Base-by-base conservation (phyloP, 352 stramenopile genomes). In the Pythium diclinum region DNA sequence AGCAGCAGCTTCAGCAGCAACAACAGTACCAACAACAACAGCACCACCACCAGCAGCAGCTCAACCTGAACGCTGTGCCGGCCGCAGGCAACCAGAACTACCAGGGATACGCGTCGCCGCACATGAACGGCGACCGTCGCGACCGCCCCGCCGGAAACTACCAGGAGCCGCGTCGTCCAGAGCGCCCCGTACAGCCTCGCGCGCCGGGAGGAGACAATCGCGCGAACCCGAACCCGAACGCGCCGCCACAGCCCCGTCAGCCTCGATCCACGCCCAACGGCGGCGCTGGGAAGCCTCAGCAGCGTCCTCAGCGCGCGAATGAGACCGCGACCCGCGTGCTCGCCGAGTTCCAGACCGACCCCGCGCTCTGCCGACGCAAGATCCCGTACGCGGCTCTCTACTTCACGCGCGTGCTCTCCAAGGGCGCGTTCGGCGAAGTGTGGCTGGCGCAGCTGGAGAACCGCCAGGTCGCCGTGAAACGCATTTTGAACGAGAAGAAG, bases 391-490 rank as follows among this genome's bases (percentile, higher is more conserved):
- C 74, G 13, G 81, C 81, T 23, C 62, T 94, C 42, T 89, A 89
- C 59, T 94, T 93, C 62, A 92, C 84, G 48, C 84, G 86, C n/a
- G 78, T 93, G 36, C 66, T 94, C 63, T 88, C 79, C 25, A 93
- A 89, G 57, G 86, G 86, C n/a, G 86, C 86, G n/a, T 94, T 92
- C 44, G 86, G 86, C 4, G 86, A 94, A 47, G 86, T 94, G 54
- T 94, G 86, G 86, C 79, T 94, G 1, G 86, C 81, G 2, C 86
- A 93, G 60, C 60, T 93, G 19, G 83, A 92, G 67, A 89, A 88
- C 65, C 71, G 64, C 33, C 82, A 92, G 65, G 86, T 94, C 60
- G 86, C 86, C 0, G 84, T 93, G 19, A 94, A 94, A 75, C 76
- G 85, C 5, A 91, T 94, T 32, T 40, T 93, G 54, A 83, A 82